phyloP scores from a whole-genome alignment of 225 moss, liverwort and hornwort genomes.

The Bryum argenteum region DNA sequence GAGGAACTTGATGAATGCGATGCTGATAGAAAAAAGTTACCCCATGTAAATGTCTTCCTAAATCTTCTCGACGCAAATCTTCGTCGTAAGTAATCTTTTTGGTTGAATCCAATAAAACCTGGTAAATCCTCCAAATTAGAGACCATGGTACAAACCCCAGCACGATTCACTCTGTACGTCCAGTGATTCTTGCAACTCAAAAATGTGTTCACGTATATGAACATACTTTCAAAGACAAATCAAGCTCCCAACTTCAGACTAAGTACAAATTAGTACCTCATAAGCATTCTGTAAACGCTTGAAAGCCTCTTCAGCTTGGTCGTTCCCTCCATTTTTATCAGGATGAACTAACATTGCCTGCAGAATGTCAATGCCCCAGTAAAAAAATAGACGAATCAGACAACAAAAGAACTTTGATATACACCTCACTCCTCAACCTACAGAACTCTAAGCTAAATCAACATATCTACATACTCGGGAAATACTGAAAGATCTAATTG shows the following conservation, averaged over 20 bases:
- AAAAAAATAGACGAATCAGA: constrained; percentile 11
- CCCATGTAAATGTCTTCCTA: constrained; percentile 77
- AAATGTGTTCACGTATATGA: not conserved
- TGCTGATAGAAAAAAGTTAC: constrained; percentile 39
- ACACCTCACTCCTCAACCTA: too few species aligned
- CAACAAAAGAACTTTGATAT: not conserved
- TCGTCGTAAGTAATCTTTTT: constrained; percentile 92
- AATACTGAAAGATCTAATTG: constrained; percentile 6
- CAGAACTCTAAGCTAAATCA: too few species aligned
- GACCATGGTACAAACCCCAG: not conserved
- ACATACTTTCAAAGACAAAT: not conserved
- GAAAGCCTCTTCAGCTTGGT: constrained; percentile 92
- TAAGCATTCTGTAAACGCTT: constrained; percentile 98
- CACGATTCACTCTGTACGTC: constrained; percentile 6
- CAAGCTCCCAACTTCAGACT: constrained; percentile 4
- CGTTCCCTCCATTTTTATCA: constrained; percentile 97
- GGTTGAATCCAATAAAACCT: constrained; percentile 81
- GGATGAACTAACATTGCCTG: constrained; percentile 99
- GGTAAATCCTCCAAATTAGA: constrained; percentile 19
- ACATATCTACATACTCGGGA: too few species aligned
- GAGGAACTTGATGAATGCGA: not conserved
- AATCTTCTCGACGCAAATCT: constrained; percentile 81
- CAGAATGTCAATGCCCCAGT: constrained; percentile 29
- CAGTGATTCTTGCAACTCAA: constrained; percentile 9
- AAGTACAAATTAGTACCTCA: constrained; percentile 58